Percentiles rank a stretch among this genome's conserved stretches.
Conservation (phyloP, 805 yeast species). For the Sungouiella thailandica region DNA sequence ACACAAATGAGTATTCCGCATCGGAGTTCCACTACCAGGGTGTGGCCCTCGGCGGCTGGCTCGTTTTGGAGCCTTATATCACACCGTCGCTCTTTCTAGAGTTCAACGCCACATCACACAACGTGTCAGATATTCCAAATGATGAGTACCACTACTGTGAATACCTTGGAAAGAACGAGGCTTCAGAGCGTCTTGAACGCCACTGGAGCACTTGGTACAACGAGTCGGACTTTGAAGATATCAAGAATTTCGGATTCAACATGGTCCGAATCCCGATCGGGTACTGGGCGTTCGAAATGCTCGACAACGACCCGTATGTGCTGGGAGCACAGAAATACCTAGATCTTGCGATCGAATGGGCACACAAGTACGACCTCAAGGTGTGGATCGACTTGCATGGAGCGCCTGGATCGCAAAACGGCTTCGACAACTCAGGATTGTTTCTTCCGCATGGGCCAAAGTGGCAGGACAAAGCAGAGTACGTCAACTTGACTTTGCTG, state of each 20-base stretch:
- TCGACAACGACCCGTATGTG: conserved; percentile 76
- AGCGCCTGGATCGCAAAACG: conserved; percentile 95
- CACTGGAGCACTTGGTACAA: conserved; percentile 83
- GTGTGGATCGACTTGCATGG: conserved; percentile 95
- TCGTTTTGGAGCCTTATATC: conserved; percentile 81
- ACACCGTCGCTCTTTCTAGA: conserved; percentile 68
- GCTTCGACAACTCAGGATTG: conserved; percentile 87
- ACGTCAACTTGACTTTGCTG: conserved; percentile 15
- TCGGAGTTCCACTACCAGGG: conserved; percentile 36
- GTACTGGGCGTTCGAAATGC: conserved; percentile 79
- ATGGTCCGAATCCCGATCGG: conserved; percentile 89
- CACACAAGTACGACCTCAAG: conserved; percentile 52
- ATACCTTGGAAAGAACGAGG: conserved; percentile 55
- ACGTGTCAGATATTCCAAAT: conserved; percentile 55
- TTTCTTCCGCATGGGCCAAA: conserved; percentile 7
- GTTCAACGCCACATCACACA: conserved; percentile 21
- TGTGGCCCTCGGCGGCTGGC: conserved; percentile 88
- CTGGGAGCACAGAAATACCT: conserved; percentile 72
- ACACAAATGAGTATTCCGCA: conserved; percentile 5
- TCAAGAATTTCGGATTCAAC: conserved; percentile 65
- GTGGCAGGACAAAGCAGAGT: conserved; percentile 9
- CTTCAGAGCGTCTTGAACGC: conserved; percentile 44
- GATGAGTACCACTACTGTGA: conserved; percentile 76
- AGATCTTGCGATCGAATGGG: conserved; percentile 78
- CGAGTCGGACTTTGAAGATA: conserved; percentile 62